Base-by-base conservation (phyloP, 192 early-diverging fungal genomes). In the Coemansia sp. region DNA sequence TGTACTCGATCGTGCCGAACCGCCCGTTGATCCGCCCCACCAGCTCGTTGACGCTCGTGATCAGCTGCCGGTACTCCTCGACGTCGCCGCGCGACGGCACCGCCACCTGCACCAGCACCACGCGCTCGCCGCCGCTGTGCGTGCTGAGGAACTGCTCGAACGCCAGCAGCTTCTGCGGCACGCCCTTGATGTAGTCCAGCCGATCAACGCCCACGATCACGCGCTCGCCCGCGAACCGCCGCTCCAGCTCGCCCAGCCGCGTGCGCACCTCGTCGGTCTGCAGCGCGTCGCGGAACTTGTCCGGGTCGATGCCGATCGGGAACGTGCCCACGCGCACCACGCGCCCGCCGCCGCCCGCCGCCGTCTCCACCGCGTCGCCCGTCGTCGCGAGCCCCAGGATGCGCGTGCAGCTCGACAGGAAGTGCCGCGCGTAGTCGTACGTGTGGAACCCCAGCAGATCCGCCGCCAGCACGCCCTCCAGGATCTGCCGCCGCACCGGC, bases 171-270 rank as follows among this genome's bases (percentile, higher is more conserved):
- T 99, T 99, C 60, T 98, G 97, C 25, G 97, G 97, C 17, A 99
- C 92, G 39, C 96, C 97, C 80, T 99, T 99, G 80, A 99, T 99
- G 68, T 99, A 99, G 74, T 99, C 97, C 34, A 99, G 80, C 29
- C 97, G 84, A 64, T 99, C 97, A 1, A 99, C 94, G 13, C 97
- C 95, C 1, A 98, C 89, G 67, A 99, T 88, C 8, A 99, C 71
- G 63, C 91, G 90, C 29, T 83, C 83, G 14, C 88, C 93, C 39
- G 83, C 81, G 60, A 98, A 99, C 58, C 86, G 86, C 37, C 82
- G 81, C 61, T 89, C 81, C n/a, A 98, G 70, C 43, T 81, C 71
- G 10, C 79, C 70, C 58, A 99, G 96, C 23, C 96, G 83, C 27
- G 77, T 35, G 53, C 81, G 68, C 60, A 98, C 87, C 3, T 67